Evolutionary conservation across 805 yeast genomes (phyloP).

Genomic region (Suhomyces tanzawaensis): DNA sequence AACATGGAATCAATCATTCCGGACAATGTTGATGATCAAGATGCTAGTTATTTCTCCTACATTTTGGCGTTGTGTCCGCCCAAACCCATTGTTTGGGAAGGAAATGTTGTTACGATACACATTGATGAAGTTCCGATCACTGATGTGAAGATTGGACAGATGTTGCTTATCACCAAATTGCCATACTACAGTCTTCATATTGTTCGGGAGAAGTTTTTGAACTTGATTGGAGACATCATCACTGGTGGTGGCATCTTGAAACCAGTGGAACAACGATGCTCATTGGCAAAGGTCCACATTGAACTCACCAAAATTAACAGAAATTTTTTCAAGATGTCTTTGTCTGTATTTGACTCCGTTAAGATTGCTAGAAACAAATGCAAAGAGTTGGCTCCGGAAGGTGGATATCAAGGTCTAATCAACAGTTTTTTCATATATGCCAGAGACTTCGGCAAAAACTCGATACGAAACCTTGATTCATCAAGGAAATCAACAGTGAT

Average conservation of each 20-base stretch:
- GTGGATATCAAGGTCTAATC: constrained; percentile 70
- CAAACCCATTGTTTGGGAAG: constrained; percentile 90
- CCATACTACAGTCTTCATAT: constrained; percentile 55
- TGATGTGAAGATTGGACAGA: constrained; percentile 65
- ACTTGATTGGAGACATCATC: constrained; percentile 54
- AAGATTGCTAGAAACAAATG: constrained; percentile 53
- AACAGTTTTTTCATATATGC: constrained; percentile 75
- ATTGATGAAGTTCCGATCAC: constrained; percentile 47
- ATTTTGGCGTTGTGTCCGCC: constrained; percentile 72
- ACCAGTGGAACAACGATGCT: constrained; percentile 64
- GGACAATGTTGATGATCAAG: constrained; percentile 20
- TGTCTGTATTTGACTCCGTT: constrained; percentile 61
- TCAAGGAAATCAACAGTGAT: constrained; percentile 66
- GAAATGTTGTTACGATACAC: constrained; percentile 60
- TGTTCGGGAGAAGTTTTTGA: constrained; percentile 56
- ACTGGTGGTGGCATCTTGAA: constrained; percentile 32
- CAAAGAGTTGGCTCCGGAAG: constrained; percentile 46
- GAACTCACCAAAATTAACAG: constrained; percentile 67
- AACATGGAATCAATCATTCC: constrained; percentile 2
- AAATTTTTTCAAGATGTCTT: constrained; percentile 63
- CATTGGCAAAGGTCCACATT: constrained; percentile 67
- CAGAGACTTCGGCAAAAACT: constrained; percentile 75
- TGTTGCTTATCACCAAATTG: constrained; percentile 67
- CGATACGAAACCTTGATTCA: constrained; percentile 62
- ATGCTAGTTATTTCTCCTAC: constrained; percentile 51